Evolutionary conservation across 1,139 yeast species (phyloP).

Genomic region (Ogataea hybrid): DNA sequence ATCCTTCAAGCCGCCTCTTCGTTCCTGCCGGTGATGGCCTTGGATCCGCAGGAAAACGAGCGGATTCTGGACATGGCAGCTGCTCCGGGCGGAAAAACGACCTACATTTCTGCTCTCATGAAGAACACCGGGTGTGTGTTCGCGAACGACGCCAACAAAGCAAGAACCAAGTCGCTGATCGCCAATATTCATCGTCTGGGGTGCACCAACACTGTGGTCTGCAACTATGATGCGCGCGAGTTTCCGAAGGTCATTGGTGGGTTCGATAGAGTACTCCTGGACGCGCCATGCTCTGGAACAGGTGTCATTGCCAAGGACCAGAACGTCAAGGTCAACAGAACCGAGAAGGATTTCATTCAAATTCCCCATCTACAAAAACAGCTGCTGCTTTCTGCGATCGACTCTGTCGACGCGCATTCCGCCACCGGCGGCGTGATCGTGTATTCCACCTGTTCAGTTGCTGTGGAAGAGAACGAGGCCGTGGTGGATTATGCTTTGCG

Average conservation of each 20-base stretch:
- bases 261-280: constrained; percentile 89
- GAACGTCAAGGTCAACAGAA: constrained; percentile 88
- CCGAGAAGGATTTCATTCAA: constrained; percentile 94
- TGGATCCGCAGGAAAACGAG: constrained; percentile 94
- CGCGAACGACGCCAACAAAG: constrained; percentile 96
- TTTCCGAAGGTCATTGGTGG: constrained; percentile 99
- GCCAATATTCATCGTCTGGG: constrained; percentile 98
- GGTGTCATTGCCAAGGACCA: constrained; percentile 99
- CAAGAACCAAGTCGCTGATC: constrained; percentile 92
- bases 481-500: constrained; percentile 98
- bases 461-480: constrained; percentile 97
- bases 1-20: constrained; percentile 98
- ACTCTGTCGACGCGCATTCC: constrained; percentile 91
- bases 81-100: constrained; percentile 99
- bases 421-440: constrained; percentile 93
- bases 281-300: constrained; percentile 99
- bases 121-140: constrained; percentile 96
- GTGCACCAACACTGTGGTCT: constrained; percentile 93
- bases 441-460: constrained; percentile 97
- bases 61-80: constrained; percentile 98
- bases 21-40: constrained; percentile 95
- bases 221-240: constrained; percentile 97
- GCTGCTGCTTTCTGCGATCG: constrained; percentile 89
- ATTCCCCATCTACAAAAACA: constrained; percentile 97
- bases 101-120: constrained; percentile 94